Percentiles rank a stretch among this genome's conserved stretches.
Evolutionary conservation across 139 green algal species (phyloP).

Genomic region (Chlamydomonas schloesseri): DNA sequence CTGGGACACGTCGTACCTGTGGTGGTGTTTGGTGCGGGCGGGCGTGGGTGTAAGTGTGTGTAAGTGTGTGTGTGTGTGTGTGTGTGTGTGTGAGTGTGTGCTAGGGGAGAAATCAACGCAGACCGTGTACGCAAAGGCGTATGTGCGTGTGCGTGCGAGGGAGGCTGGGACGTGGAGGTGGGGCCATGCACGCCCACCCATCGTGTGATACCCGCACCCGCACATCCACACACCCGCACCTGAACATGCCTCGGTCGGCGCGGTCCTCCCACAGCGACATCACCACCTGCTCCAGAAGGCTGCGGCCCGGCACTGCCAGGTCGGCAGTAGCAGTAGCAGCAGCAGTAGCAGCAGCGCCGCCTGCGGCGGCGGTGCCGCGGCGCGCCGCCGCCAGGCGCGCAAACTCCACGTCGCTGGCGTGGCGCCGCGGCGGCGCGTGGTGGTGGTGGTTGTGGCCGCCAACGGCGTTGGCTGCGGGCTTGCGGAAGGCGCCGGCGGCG

Average conservation of each 20-base stretch:
- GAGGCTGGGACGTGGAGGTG: too few relatives aligned
- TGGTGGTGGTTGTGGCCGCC: background rate
- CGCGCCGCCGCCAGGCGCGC: background rate
- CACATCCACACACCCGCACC: background rate
- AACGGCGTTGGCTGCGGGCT: background rate
- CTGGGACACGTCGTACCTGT: conserved; percentile 94
- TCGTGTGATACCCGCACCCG: too few relatives aligned
- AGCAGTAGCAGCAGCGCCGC: background rate
- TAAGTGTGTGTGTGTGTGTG: background rate
- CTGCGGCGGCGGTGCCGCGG: background rate
- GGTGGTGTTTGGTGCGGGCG: conserved; percentile 17
- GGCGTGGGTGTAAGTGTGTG: background rate
- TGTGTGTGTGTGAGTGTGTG: too few relatives aligned
- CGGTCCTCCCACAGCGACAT: conserved; percentile 85
- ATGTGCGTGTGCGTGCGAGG: background rate
- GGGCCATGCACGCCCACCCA: too few relatives aligned
- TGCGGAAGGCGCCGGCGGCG: too few relatives aligned
- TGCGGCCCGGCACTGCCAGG: conserved; percentile 27
- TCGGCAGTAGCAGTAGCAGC: background rate
- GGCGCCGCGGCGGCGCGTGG: background rate
- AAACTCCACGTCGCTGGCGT: conserved; percentile 28
- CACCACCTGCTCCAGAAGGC: conserved; percentile 76
- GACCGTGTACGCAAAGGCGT: too few relatives aligned
- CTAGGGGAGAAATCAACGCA: too few relatives aligned
- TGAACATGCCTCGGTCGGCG: conserved; percentile 55